phyloP scores from a whole-genome alignment of 2,329 filamentous ascomycete species.

The Hymenoscyphus repandus region DNA sequence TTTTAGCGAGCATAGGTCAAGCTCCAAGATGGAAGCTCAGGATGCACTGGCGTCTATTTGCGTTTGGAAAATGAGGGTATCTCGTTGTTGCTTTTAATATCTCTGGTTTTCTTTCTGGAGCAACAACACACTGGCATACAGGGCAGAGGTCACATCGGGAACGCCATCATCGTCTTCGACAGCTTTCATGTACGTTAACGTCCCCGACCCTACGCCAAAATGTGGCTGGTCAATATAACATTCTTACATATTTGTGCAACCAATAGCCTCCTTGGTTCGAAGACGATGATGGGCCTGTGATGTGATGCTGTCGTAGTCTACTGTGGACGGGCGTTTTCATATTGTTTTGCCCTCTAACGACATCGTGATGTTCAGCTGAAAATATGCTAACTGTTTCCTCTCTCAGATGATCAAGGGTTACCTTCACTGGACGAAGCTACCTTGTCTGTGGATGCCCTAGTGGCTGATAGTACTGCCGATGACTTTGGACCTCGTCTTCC shows the following conservation, averaged over 20 bases:
- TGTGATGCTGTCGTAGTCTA: conserved; percentile 35
- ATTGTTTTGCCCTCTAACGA: conserved; percentile 4
- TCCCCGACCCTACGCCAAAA: conserved; percentile 35
- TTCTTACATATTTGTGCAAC: conserved; percentile 37
- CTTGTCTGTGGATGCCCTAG: conserved; percentile 62
- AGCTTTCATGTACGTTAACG: conserved; percentile 62
- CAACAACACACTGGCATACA: conserved; percentile 21
- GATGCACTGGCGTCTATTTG: conserved; percentile 31
- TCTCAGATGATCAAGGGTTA: conserved; percentile 56
- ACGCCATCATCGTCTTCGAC: conserved; percentile 67
- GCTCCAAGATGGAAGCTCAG: conserved; percentile 34
- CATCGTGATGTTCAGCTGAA: not conserved
- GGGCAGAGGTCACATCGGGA: conserved; percentile 41
- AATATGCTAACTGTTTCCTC: conserved; percentile 20
- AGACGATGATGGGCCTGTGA: conserved; percentile 60
- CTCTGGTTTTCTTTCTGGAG: conserved; percentile 21
- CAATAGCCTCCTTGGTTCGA: conserved; percentile 36
- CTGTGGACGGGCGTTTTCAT: conserved; percentile 20
- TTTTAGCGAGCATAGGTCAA: conserved; percentile 44
- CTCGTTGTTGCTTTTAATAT: conserved; percentile 26
- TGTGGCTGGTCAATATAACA: conserved; percentile 45
- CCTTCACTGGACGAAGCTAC: conserved; percentile 55
- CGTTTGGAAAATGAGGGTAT: conserved; percentile 25
- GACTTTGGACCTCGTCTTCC: conserved; percentile 13
- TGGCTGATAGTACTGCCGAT: conserved; percentile 46